A percentile compares a stretch with the other conserved stretches of the same genome.
These are phyloP conservation scores for Gyrodon lividus DNA, from an alignment of 768 basidiomycete species.

Conservation along the genomic window DNA sequence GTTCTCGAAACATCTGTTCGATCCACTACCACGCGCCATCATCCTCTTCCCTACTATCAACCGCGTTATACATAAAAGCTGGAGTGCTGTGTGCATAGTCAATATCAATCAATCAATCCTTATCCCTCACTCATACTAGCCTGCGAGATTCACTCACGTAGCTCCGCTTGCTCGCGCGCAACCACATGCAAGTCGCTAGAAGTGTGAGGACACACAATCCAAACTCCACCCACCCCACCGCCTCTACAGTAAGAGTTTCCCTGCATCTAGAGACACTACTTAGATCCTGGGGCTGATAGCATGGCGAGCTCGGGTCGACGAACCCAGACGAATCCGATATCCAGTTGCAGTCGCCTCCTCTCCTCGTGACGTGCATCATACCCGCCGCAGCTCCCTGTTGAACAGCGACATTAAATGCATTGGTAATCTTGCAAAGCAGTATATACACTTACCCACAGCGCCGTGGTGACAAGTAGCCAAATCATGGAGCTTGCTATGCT, in stretches of 20 bases:
- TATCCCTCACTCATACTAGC: conserved; percentile 35
- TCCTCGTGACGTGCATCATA: conserved; percentile 62
- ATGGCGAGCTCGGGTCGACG: conserved; percentile 24
- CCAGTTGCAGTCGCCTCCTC: conserved; percentile 57
- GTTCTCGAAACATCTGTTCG: too few species aligned
- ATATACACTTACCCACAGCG: conserved; percentile 58
- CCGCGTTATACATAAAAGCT: conserved; percentile 32
- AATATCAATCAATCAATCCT: conserved; percentile 21
- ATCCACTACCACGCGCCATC: background rate
- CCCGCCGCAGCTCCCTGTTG: conserved; percentile 65
- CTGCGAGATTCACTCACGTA: conserved; percentile 44
- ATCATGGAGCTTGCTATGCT: conserved; percentile 74
- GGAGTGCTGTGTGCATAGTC: conserved; percentile 28
- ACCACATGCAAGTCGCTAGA: conserved; percentile 53
- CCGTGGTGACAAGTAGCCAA: conserved; percentile 65
- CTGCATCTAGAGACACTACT: conserved; percentile 51
- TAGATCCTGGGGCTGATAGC: conserved; percentile 20
- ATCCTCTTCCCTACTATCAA: background rate
- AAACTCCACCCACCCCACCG: conserved; percentile 76
- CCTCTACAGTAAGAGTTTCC: conserved; percentile 71
- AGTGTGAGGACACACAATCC: conserved; percentile 57
- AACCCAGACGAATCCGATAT: conserved; percentile 36
- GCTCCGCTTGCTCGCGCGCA: conserved; percentile 38
- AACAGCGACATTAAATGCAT: conserved; percentile 2
- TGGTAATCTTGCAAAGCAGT: background rate